Evolutionary conservation across 257 asterid species (phyloP), one percentile per base, ranked within the genome.

Genomic region (Solanum acaule): DNA sequence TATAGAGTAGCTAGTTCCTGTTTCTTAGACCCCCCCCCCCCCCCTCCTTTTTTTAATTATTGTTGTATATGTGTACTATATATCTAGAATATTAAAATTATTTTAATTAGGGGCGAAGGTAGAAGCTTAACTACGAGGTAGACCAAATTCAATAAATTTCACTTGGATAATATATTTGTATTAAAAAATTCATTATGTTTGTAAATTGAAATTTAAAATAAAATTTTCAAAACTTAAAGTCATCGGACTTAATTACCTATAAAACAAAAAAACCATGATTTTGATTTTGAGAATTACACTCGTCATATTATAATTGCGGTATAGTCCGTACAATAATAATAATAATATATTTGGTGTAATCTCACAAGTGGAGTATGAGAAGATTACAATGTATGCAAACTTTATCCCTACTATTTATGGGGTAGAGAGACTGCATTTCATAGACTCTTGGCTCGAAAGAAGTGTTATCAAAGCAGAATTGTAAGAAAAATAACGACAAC

Each of bases 301-400:
- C 2, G 27, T 59, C 11, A 0, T 59, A 59, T 59, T 8, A 6
- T 23, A 10, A 2, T 23, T 63, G 31, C 14, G 6, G 2, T 63
- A 4, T 63, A 63, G 31, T 63, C 1, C 1, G 11, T 63, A 63
- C 7, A 8, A 63, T 4, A 61, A 59, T 20, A 18, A 59, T 49
- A 6, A 52, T 61, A 61, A 61, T 23, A 63, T 63, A 63, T 63
- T 2, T 23, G 3, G 1, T 23, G 8, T 10, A 63, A 23, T 23
- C 5, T 63, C 2, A 63, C 2, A 10, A 10, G 7, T 9, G 14
- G 0, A 63, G 1, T 63, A 10, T 4, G 3, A 63, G 6, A 63
- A 63, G 0, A 1, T 63, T 63, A 4, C 2, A 2, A 23, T 63
- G 3, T 59, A 63, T 63, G 27, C 13, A 23, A 0, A 23, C 2